Evolutionary conservation across 306 rosid species (phyloP), one percentile per base, ranked within the genome.

Genomic region (Fragaria iinumae): DNA sequence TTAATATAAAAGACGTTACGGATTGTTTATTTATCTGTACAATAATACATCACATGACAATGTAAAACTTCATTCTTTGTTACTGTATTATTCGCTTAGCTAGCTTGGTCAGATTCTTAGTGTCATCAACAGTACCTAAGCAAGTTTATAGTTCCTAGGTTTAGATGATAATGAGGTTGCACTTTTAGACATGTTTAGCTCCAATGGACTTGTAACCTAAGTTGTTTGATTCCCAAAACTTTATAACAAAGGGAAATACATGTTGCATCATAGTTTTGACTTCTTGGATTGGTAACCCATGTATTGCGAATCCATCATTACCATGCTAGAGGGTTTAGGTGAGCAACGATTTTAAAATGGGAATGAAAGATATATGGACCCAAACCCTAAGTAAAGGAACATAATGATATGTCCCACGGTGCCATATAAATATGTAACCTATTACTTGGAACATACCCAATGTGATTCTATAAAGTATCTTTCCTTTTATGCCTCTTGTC

Each of bases 391-490:
- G 18, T 50, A 62, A 4, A 56, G 38, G 5, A 62, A 32, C 60
- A 60, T 34, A 29, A 73, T 36, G 0, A 62, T 43, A 71, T 70
- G 80, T 59, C 71, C 86, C 84, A 38, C 79, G 50, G 50, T 71
- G 71, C 39, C n/a, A 25, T 21, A 9, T 59, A 8, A 23, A 64
- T 2, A 72, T 83, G 78, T 75, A 70, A 83, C 88, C 76, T 77
- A 60, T 65, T 18, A 79, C 81, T 83, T 83, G 41, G 79, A 79
- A 81, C 84, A 75, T 73, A 75, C 80, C 82, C 73, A 78, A 68
- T 55, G 25, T 63, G 1, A 50, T 43, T 60, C 72, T 47, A 45
- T 80, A 83, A 52, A 78, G 21, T 75, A 59, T 48, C 52, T 69
- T 71, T 76, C 53, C 86, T 75, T 60, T 32, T 44, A 32, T 32